phyloP scores from a whole-genome alignment of 2,329 filamentous ascomycete species.

The Endoconidiophora laricicola region DNA sequence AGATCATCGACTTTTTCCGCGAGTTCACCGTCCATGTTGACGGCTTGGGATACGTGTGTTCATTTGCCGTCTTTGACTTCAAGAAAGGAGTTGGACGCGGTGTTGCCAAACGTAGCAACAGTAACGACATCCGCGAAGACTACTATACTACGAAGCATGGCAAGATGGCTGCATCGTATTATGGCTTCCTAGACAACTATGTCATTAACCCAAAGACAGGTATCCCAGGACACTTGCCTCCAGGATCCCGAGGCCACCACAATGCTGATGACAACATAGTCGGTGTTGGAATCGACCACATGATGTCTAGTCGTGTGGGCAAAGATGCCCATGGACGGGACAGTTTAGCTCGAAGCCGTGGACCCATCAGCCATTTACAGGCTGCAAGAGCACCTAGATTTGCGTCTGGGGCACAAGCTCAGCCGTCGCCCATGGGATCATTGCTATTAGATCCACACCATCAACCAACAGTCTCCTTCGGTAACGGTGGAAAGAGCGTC shows the following conservation, averaged over 20 bases:
- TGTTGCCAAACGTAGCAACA: conserved; percentile 16
- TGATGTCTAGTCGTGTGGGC: not conserved
- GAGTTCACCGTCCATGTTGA: conserved; percentile 97
- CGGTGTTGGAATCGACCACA: not conserved
- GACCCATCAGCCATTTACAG: conserved; percentile 1
- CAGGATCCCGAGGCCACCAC: conserved; percentile 30
- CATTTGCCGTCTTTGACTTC: conserved; percentile 94
- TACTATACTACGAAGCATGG: conserved; percentile 92
- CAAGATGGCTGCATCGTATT: conserved; percentile 96
- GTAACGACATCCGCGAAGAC: conserved; percentile 61
- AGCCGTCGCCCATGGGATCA: conserved; percentile 52
- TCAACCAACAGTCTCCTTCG: conserved; percentile 38
- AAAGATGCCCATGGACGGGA: not conserved
- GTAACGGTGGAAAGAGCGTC: conserved; percentile 28
- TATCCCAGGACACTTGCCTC: conserved; percentile 42
- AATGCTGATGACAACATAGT: not conserved
- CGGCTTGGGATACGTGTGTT: conserved; percentile 88
- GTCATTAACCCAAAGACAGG: conserved; percentile 55
- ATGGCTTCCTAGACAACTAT: conserved; percentile 89
- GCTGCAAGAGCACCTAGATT: conserved; percentile 4
- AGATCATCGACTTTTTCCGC: conserved; percentile 92
- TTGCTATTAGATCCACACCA: conserved; percentile 61
- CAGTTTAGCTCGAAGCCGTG: not conserved
- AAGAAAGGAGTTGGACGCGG: conserved; percentile 52
- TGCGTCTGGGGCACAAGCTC: conserved; percentile 40